Evolutionary conservation across 225 moss, liverwort and hornwort genomes (phyloP), one percentile per base, ranked within the genome.

Genomic region (Thuidium tamariscinum): DNA sequence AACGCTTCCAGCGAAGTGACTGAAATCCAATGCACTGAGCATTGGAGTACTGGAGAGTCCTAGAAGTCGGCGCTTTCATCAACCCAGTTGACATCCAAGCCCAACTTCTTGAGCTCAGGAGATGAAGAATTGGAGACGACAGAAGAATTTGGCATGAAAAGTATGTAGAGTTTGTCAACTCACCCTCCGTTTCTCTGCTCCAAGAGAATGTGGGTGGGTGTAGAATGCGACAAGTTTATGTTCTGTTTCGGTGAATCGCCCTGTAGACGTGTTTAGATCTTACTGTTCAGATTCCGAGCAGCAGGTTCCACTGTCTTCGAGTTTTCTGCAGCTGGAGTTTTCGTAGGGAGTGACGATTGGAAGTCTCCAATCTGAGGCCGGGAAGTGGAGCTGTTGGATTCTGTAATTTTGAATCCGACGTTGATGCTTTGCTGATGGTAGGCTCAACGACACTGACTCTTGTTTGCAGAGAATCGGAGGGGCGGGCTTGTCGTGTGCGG

Each of bases 291-390:
- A 76, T 84, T 76, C 64, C 52, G 22, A 76, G 64, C 49, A 84
- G 64, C 76, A 63, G 22, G 15, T 23, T 39, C 34, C 76, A 29
- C 52, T 11, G 61, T 71, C 51, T 81, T 39, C 78, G 27, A 63
- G 49, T 49, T 73, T 79, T 83, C 56, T 48, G 80, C 68, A 80
- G 68, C 30, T 22, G 51, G 60, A 57, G 59, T 48, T 59, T 7
- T 41, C 67, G 80, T 89, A 21, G 80, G 86, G 75, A 75, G 80
- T 81, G 84, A 83, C 67, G 83, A 74, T 80, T 87, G 89, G 80
- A 44, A 68, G n/a, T 46, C 42, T 73, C 61, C 83, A 80, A 80
- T 87, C 66, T 79, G 86, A 87, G 83, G 65, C 87, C 42, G 60
- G 42, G 64, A 71, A 77, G 71, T 55, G 30, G 62, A 51, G 78